These are phyloP conservation scores for Corynascus novoguineensis DNA, from an alignment of 495 filamentous ascomycete species.

Conservation along the genomic window DNA sequence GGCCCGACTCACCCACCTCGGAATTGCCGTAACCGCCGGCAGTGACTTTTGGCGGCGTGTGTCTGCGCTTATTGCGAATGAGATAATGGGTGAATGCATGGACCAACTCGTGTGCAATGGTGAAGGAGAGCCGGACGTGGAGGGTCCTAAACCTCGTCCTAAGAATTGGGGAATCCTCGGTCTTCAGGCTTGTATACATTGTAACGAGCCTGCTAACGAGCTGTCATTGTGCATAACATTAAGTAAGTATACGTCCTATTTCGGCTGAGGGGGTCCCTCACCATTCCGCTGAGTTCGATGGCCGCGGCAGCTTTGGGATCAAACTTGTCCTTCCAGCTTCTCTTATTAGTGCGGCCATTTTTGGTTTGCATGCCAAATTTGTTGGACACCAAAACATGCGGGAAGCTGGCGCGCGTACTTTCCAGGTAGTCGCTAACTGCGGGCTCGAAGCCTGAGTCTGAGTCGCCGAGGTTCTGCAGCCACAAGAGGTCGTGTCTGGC, in stretches of 20 bases:
- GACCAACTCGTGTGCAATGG: constrained; percentile 9
- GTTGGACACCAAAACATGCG: constrained; percentile 1
- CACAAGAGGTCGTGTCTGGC: neutral
- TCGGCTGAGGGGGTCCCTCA: neutral
- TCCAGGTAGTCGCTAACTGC: neutral
- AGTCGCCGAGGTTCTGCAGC: neutral
- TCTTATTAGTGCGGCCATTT: constrained; percentile 11
- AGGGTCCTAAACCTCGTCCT: neutral
- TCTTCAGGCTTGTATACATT: neutral
- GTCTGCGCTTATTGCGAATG: neutral
- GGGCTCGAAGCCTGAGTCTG: neutral
- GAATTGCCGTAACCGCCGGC: neutral
- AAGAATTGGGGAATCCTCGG: neutral
- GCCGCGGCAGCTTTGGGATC: neutral
- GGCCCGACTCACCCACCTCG: constrained; percentile 1
- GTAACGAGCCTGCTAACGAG: neutral
- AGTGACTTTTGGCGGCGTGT: neutral
- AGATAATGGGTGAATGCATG: constrained; percentile 2
- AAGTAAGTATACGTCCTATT: neutral
- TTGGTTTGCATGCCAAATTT: neutral
- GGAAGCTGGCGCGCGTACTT: constrained; percentile 1
- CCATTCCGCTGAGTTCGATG: constrained; percentile 3
- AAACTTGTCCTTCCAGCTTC: neutral
- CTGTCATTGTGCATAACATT: neutral
- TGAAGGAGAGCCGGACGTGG: neutral